Percentiles rank a stretch among this genome's conserved stretches.
Evolutionary conservation across 1,139 yeast species (phyloP).

Genomic region (Kazachstania sp.): DNA sequence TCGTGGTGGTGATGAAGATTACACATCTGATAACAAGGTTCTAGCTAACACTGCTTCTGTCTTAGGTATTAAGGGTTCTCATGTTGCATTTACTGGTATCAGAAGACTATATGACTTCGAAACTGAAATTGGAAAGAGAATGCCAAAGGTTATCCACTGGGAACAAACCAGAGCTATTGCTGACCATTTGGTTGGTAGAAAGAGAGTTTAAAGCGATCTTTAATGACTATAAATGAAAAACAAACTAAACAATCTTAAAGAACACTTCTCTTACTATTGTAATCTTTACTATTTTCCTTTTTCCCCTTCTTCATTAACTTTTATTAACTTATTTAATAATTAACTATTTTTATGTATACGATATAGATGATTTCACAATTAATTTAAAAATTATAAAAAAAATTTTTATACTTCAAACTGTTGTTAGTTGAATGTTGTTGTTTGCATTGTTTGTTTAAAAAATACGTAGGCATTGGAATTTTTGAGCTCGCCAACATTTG

Average conservation of each 20-base stretch:
- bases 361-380: slow-evolving; percentile 6
- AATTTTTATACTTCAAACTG: background rate
- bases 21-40: slow-evolving; percentile 29
- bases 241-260: background rate
- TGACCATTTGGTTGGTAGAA: slow-evolving; percentile 80
- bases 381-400: background rate
- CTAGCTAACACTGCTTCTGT: slow-evolving; percentile 66
- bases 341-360: slow-evolving; percentile 6
- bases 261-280: background rate
- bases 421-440: no score
- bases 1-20: slow-evolving; percentile 29
- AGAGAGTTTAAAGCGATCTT: slow-evolving; percentile 20
- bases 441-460: no score
- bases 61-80: slow-evolving; percentile 75
- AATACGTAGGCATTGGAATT: no score
- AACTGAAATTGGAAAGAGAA: slow-evolving; percentile 68
- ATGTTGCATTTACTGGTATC: slow-evolving; percentile 64
- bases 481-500: no score
- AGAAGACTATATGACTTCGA: slow-evolving; percentile 75
- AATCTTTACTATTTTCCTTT: background rate
- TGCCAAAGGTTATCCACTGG: slow-evolving; percentile 91
- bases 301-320: background rate
- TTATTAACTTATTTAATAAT: slow-evolving; percentile 3
- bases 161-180: slow-evolving; percentile 61
- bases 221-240: background rate